Conservation (phyloP, 129 eudicot genomes). For the Chrysanthemum lavandulifolium region DNA sequence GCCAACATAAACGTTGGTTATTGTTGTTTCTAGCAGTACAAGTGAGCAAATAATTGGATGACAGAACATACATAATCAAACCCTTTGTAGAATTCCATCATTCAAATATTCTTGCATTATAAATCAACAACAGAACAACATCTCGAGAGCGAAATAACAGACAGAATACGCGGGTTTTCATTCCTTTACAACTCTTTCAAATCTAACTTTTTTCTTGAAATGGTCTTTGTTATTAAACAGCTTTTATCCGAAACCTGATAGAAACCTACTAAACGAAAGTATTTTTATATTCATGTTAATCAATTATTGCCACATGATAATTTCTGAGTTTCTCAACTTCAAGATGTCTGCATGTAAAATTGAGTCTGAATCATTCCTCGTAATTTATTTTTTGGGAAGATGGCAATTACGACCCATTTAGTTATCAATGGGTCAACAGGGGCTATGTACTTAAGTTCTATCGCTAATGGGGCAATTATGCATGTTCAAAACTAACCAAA, state of each 20-base stretch:
- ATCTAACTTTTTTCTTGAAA: slow-evolving; percentile 7
- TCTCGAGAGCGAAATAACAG: background rate
- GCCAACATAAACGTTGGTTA: no score
- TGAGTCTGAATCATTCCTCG: no score
- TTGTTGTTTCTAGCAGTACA: background rate
- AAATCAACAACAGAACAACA: slow-evolving; percentile 17
- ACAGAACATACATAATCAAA: background rate
- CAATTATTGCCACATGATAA: no score
- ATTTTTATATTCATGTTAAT: background rate
- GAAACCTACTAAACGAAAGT: slow-evolving; percentile 9
- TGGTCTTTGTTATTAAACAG: no score
- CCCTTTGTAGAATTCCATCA: background rate
- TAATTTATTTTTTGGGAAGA: no score
- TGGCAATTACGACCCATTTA: background rate
- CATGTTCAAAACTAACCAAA: background rate
- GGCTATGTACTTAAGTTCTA: background rate
- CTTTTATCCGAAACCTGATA: no score
- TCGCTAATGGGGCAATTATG: background rate
- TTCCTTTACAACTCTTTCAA: slow-evolving; percentile 24
- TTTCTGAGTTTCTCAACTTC: no score
- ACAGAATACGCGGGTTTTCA: slow-evolving; percentile 1
- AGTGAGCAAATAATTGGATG: background rate
- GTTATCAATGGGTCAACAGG: background rate
- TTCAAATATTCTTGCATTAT: slow-evolving; percentile 11
- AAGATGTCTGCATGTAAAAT: no score